Evolutionary conservation across 148 eudicot genomes (phyloP), one percentile per base, ranked within the genome.

Genomic region (Chenopodium quinoa): DNA sequence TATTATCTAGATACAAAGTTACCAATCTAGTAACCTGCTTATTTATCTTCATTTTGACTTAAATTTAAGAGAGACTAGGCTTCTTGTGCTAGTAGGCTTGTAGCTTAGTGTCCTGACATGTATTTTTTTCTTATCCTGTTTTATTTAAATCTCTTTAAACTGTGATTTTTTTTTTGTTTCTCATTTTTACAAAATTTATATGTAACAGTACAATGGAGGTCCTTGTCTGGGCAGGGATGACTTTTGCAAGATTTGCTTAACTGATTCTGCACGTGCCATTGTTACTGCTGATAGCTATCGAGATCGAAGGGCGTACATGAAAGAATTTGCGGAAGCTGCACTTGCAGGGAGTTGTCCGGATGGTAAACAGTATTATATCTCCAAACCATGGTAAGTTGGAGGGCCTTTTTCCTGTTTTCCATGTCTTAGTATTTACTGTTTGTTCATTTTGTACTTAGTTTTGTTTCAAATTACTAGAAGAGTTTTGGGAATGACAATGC

Each of bases 281-380:
- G 91, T 90, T 27, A 89, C 87, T 88, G 95, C 99, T 58, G 92
- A 93, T 87, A 90, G 87, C 87, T 96, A 92, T 75, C 89, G 91
- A 88, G 99, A 96, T 89, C 86, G 88, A 74, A 90, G 97, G 84
- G 85, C 85, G 67, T 77, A 79, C 64, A 86, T 96, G 95, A 93
- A 87, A 83, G 97, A 91, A 83, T 81, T 90, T 84, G 99, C 98
- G 29, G 99, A 93, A 88, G 90, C 89, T 84, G 92, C 95, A 80
- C 90, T 96, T 85, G 87, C 92, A 2, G 97, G 95, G 83, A 89
- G 86, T 47, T 85, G 82, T 86, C 79, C 77, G 16, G 99, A 92
- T 83, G 98, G 93, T 75, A 86, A 87, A 46, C 84, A 83, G 80
- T 96, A 92, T 83, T 90, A 86, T 81, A 86, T 96, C 71, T 93